These are phyloP conservation scores for Pyracantha coccinea DNA, from an alignment of 331 rosid genomes.

Conservation along the genomic window DNA sequence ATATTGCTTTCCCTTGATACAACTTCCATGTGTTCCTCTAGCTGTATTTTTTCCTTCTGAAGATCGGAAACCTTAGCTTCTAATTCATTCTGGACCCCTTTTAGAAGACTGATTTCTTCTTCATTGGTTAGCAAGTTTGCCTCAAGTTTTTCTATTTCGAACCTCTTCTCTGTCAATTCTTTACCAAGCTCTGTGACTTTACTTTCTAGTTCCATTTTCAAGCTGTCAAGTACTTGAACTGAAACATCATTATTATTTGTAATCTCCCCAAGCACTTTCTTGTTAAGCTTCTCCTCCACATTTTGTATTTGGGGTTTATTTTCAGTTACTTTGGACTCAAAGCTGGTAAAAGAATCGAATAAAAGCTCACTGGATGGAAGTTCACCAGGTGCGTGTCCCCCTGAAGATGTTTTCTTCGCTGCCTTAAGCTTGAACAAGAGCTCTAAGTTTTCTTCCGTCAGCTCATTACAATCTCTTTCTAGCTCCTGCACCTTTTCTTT, in stretches of 20 bases:
- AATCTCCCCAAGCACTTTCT: constrained; percentile 11
- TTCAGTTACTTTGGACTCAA: constrained; percentile 42
- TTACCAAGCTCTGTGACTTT: constrained; percentile 41
- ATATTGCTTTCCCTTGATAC: constrained; percentile 43
- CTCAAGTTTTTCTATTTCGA: constrained; percentile 52
- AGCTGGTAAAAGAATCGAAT: constrained; percentile 31
- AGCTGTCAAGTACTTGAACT: constrained; percentile 14
- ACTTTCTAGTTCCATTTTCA: constrained; percentile 34
- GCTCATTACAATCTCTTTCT: constrained; percentile 88
- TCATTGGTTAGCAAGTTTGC: constrained; percentile 45
- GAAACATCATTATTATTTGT: constrained; percentile 11
- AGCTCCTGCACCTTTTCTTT: constrained; percentile 78
- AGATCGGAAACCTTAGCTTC: constrained; percentile 49
- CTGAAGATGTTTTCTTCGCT: constrained; percentile 34
- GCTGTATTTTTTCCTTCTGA: constrained; percentile 45
- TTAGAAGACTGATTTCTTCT: constrained; percentile 44
- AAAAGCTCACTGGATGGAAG: constrained; percentile 22
- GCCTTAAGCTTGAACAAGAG: constrained; percentile 82
- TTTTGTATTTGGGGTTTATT: constrained; percentile 21
- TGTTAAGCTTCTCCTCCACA: constrained; percentile 24
- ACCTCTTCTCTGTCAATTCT: constrained; percentile 36
- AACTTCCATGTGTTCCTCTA: constrained; percentile 47
- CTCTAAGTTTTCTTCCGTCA: constrained; percentile 90
- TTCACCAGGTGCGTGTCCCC: constrained; percentile 24
- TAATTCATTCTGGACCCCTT: constrained; percentile 31